phyloP scores from a whole-genome alignment of 208 protist genomes.

The Tetramitus jugosus region DNA sequence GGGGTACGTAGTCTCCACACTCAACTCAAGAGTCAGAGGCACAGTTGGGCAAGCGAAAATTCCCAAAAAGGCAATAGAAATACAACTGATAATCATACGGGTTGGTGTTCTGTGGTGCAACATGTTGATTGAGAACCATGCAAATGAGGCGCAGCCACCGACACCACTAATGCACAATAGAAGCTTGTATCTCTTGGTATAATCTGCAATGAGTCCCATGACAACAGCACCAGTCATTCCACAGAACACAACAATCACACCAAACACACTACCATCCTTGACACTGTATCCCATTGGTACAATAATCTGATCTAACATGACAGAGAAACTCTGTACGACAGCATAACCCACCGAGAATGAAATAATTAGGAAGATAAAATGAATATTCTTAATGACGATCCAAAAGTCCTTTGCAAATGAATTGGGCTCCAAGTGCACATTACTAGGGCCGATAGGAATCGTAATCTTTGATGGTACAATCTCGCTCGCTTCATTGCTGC shows the following conservation, averaged over 20 bases:
- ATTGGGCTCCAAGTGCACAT: too few relatives aligned
- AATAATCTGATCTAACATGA: constrained; percentile 10
- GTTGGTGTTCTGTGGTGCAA: not conserved
- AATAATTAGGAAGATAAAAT: not conserved
- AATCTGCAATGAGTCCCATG: not conserved
- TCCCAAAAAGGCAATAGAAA: not conserved
- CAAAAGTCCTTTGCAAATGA: not conserved
- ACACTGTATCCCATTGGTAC: not conserved
- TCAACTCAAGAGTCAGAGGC: not conserved
- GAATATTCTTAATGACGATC: not conserved
- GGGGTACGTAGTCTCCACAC: not conserved
- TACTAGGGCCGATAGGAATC: too few relatives aligned
- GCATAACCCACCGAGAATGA: not conserved
- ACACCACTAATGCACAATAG: not conserved
- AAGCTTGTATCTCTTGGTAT: constrained; percentile 13
- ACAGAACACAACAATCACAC: not conserved
- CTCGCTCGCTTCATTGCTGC: not conserved
- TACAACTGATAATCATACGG: not conserved
- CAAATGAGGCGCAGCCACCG: not conserved
- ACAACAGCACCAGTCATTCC: not conserved
- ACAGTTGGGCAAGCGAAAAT: not conserved
- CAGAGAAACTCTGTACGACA: not conserved
- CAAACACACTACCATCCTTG: not conserved
- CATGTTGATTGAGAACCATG: not conserved
- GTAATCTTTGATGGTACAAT: too few relatives aligned